Base-by-base conservation (phyloP, 306 rosid genomes). In the Styphnolobium japonicum region DNA sequence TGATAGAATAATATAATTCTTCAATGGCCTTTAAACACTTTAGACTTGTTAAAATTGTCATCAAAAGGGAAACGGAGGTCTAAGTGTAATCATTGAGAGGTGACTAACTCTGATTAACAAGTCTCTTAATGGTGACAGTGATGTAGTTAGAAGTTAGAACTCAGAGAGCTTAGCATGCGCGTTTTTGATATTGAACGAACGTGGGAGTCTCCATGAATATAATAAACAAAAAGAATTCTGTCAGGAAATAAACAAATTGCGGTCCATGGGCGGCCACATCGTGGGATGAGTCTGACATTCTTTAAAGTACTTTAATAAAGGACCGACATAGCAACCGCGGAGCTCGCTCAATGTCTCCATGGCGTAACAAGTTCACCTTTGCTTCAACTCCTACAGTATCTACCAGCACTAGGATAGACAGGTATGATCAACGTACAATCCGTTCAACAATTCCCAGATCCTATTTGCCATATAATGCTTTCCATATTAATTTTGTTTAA, bases 261-360 rank as follows among this genome's bases (percentile, higher is more conserved):
- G 57, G 66, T 67, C 75, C 34, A 70, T 11, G 86, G 90, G 56
- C 87, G 84, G 91, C 92, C 72, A 91, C 86, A 81, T 88, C 97
- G 94, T 93, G 97, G 83, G 82, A 73, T 88, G 85, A 83, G 89
- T 83, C 63, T 85, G 80, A 84, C 76, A 73, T 88, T 84, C 80
- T 71, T 71, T 75, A 37, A 36, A 80, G 57, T 51, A 45, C 67
- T 80, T 82, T 3, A 33, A n/a, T n/a, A n/a, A n/a, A 80, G 62
- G 7, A 56, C 85, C 77, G 93, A 93, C 97, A 93, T 34, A 69
- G 87, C 80, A 60, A 85, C 87, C 92, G 78, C 75, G 80, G 66
- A 74, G 73, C 40, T 85, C 86, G 97, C 43, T 82, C 74, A 9
- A 42, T 88, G 91, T 89, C 91, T 79, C 73, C 57, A 81, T 10